Conservation (phyloP, 163 green algal genomes). For the Prototheca stagnorum region DNA sequence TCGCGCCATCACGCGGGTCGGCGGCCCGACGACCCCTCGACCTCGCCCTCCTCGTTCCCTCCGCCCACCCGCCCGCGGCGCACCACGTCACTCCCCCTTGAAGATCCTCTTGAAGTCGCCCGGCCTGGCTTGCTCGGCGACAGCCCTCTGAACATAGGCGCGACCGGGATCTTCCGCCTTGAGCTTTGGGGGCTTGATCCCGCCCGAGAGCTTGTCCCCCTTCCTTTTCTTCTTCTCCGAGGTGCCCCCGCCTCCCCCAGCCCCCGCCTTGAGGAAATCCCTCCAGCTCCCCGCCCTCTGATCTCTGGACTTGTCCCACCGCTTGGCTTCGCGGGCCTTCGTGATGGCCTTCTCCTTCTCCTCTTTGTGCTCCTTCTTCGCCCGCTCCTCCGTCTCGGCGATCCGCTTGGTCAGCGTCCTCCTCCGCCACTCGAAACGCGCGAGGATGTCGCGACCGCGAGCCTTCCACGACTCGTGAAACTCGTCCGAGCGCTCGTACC, state of each 20-base stretch:
- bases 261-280: slow-evolving; percentile 65
- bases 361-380: slow-evolving; percentile 53
- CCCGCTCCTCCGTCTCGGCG: slow-evolving; percentile 52
- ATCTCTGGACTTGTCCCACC: slow-evolving; percentile 67
- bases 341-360: slow-evolving; percentile 42
- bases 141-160: slow-evolving; percentile 58
- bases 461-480: slow-evolving; percentile 73
- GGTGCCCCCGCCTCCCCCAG: too few species aligned
- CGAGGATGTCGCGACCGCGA: slow-evolving; percentile 66
- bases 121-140: slow-evolving; percentile 48
- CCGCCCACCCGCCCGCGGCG: too few species aligned
- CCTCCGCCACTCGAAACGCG: slow-evolving; percentile 51
- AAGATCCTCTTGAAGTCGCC: too few species aligned
- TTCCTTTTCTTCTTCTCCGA: slow-evolving; percentile 31
- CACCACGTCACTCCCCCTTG: too few species aligned
- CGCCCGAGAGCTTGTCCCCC: slow-evolving; percentile 3
- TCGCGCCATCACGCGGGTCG: too few species aligned
- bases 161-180: slow-evolving; percentile 57
- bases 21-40: too few species aligned
- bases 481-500: slow-evolving; percentile 59
- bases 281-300: slow-evolving; percentile 63
- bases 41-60: too few species aligned
- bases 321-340: slow-evolving; percentile 48
- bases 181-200: slow-evolving; percentile 32
- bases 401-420: slow-evolving; percentile 65